Evolutionary conservation across 2,329 filamentous ascomycete genomes (phyloP).

Genomic region (Zopfia rhizophila): DNA sequence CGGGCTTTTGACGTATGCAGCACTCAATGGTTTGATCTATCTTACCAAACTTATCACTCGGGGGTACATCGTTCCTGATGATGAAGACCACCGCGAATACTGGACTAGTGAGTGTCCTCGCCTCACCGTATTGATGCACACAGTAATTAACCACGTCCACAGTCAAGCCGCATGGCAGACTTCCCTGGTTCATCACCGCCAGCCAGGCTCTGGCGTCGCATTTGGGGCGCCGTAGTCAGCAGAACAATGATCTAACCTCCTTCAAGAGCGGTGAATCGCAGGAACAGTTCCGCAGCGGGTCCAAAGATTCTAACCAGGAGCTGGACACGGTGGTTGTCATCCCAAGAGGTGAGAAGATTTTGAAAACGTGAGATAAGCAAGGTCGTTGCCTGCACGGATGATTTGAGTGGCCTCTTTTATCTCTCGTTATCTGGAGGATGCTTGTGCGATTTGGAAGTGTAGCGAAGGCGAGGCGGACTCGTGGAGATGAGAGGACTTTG

Average conservation of each 20-base stretch:
- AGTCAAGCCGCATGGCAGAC: slow-evolving; percentile 46
- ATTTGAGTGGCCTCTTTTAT: no score
- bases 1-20: slow-evolving; percentile 78
- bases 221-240: slow-evolving; percentile 24
- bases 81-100: slow-evolving; percentile 78
- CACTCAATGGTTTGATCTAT: slow-evolving; percentile 78
- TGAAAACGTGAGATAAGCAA: background rate
- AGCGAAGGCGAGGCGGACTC: no score
- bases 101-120: slow-evolving; percentile 74
- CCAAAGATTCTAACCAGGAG: slow-evolving; percentile 40
- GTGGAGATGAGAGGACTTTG: no score
- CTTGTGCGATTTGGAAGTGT: no score
- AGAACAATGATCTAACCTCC: slow-evolving; percentile 30
- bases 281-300: slow-evolving; percentile 36
- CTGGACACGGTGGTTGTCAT: slow-evolving; percentile 40
- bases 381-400: background rate
- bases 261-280: slow-evolving; percentile 38
- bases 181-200: slow-evolving; percentile 48
- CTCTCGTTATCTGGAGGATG: no score
- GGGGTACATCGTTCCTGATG: slow-evolving; percentile 77
- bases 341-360: slow-evolving; percentile 39
- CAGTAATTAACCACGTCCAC: slow-evolving; percentile 24
- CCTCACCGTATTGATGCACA: background rate
- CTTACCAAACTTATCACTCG: slow-evolving; percentile 71
- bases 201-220: slow-evolving; percentile 34